phyloP scores from a whole-genome alignment of 352 stramenopile genomes.

The Phytopythium boreale region DNA sequence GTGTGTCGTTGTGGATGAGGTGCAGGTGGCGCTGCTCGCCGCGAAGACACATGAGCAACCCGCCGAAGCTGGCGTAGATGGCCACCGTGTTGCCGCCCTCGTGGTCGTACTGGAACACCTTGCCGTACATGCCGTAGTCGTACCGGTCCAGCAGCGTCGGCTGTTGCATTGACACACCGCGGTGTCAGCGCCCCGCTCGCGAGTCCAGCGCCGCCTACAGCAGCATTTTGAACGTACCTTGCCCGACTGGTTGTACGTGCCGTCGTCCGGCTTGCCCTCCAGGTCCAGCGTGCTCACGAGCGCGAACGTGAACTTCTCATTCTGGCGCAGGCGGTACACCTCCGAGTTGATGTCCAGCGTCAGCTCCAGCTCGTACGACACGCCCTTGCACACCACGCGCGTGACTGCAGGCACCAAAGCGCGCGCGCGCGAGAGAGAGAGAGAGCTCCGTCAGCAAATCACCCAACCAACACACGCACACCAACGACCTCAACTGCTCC shows the following conservation, averaged over 20 bases:
- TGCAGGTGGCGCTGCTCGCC: conserved; percentile 96
- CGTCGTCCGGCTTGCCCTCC: conserved; percentile 95
- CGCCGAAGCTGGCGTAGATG: conserved; percentile 96
- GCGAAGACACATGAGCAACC: conserved; percentile 96
- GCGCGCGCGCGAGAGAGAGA: too few species aligned
- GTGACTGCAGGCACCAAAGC: conserved; percentile 71
- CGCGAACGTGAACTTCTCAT: conserved; percentile 96
- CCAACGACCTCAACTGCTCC: not conserved
- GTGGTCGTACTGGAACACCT: conserved; percentile 97
- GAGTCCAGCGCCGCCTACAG: too few species aligned
- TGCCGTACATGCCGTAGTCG: conserved; percentile 99
- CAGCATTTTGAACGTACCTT: conserved; percentile 74
- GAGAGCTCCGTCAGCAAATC: conserved; percentile 11
- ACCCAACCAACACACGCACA: not conserved
- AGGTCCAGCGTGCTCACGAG: conserved; percentile 96
- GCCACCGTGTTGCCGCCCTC: conserved; percentile 92
- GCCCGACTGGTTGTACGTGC: conserved; percentile 90
- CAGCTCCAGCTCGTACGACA: conserved; percentile 97
- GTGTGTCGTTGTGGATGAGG: conserved; percentile 96
- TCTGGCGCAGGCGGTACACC: conserved; percentile 94
- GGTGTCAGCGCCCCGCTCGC: not conserved
- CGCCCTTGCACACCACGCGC: conserved; percentile 94
- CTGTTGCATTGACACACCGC: conserved; percentile 15
- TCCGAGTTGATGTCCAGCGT: conserved; percentile 98
- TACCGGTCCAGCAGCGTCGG: conserved; percentile 96